phyloP scores from a whole-genome alignment of 1,139 yeast genomes.

The Hyphopichia buzzinii region DNA sequence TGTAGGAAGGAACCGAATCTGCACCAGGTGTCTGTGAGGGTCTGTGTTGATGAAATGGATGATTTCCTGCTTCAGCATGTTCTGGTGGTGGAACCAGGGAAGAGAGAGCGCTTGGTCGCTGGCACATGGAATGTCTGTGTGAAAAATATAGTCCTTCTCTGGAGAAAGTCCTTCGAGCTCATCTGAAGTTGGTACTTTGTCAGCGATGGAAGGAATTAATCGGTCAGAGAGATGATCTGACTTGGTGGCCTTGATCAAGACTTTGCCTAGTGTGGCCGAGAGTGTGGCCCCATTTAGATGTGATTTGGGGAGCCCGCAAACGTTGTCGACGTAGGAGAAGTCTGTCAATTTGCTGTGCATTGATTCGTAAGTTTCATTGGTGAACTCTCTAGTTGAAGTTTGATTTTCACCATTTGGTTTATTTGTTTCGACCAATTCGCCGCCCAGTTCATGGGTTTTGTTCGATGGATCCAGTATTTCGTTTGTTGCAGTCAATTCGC shows the following conservation, averaged over 20 bases:
- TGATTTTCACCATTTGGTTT: neutral
- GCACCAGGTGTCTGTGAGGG: constrained; percentile 39
- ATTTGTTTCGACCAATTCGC: neutral
- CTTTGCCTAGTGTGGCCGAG: constrained; percentile 38
- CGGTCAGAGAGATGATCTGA: constrained; percentile 3
- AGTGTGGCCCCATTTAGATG: constrained; percentile 24
- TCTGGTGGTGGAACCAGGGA: constrained; percentile 23
- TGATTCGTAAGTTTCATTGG: neutral
- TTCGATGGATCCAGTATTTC: neutral
- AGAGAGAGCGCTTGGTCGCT: constrained; percentile 38
- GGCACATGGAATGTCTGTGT: constrained; percentile 41
- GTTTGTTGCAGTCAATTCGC: neutral
- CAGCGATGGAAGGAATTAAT: constrained; percentile 6
- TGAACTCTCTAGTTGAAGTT: neutral
- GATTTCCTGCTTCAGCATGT: constrained; percentile 18
- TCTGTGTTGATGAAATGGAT: constrained; percentile 24
- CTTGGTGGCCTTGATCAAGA: constrained; percentile 23
- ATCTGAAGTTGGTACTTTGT: neutral
- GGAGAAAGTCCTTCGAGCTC: neutral
- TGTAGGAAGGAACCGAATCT: constrained; percentile 50
- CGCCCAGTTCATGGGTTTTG: neutral
- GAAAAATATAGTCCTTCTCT: constrained; percentile 27
- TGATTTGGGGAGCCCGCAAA: constrained; percentile 12
- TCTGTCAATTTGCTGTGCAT: constrained; percentile 15
- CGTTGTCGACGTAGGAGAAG: constrained; percentile 8